Conservation (phyloP, 2,329 filamentous ascomycete species). For the Diplodia scrobiculata region DNA sequence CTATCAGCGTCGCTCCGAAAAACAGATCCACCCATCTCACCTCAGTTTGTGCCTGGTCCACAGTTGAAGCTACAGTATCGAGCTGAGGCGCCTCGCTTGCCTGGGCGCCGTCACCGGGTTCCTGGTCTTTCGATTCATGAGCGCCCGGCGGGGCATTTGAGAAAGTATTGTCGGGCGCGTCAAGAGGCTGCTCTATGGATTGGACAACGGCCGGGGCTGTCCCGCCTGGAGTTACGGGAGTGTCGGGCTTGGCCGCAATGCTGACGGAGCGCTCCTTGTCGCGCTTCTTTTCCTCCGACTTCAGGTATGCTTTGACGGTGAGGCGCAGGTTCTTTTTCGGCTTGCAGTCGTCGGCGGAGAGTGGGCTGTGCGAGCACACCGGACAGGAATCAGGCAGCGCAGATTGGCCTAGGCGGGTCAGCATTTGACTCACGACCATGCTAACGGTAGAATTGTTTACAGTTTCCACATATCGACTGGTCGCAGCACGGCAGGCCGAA, state of each 20-base stretch:
- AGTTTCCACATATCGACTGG: slow-evolving; percentile 87
- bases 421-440: slow-evolving; percentile 30
- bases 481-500: slow-evolving; percentile 94
- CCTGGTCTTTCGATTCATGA: slow-evolving; percentile 1
- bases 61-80: background rate
- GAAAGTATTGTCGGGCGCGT: slow-evolving; percentile 1
- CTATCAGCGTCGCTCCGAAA: background rate
- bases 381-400: slow-evolving; percentile 79
- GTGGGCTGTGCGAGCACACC: slow-evolving; percentile 87
- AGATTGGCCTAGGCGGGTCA: slow-evolving; percentile 64
- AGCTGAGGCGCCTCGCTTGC: background rate
- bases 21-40: background rate
- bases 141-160: background rate
- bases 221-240: slow-evolving; percentile 21
- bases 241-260: slow-evolving; percentile 15
- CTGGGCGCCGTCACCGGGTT: background rate
- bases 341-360: slow-evolving; percentile 83
- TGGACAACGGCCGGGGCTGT: slow-evolving; percentile 15
- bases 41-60: background rate
- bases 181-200: slow-evolving; percentile 25
- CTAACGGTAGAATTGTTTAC: slow-evolving; percentile 55
- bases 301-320: slow-evolving; percentile 87
- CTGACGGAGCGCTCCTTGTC: slow-evolving; percentile 54
- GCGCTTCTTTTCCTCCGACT: slow-evolving; percentile 87
- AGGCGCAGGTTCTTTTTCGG: slow-evolving; percentile 88